These are phyloP conservation scores for Eucalyptus paniculata DNA, from an alignment of 345 rosid genomes.

Conservation along the genomic window DNA sequence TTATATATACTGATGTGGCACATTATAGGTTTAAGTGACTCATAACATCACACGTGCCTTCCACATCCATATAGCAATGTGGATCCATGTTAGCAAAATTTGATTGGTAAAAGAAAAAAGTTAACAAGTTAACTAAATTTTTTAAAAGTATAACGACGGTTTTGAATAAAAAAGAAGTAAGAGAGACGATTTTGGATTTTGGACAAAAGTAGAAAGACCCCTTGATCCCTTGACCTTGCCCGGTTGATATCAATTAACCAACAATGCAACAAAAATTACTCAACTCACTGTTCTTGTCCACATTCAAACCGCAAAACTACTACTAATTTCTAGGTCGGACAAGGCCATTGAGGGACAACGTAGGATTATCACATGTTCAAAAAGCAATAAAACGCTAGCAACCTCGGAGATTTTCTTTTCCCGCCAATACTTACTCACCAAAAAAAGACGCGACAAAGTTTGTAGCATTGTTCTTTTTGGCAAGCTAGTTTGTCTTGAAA, in stretches of 20 bases:
- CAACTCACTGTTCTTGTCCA: not conserved
- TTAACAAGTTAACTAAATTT: not conserved
- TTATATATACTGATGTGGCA: not conserved
- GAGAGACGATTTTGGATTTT: not conserved
- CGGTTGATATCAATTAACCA: not conserved
- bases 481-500: not conserved
- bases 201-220: not conserved
- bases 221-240: not conserved
- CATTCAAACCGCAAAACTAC: not conserved
- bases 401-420: not conserved
- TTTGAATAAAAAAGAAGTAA: not conserved
- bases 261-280: not conserved
- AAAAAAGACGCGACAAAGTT: not conserved
- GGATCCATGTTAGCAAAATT: not conserved
- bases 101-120: not conserved
- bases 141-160: not conserved
- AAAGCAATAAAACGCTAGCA: not conserved
- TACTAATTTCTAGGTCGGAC: not conserved
- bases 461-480: not conserved
- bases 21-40: not conserved
- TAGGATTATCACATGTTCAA: not conserved
- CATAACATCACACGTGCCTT: not conserved
- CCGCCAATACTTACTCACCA: not conserved
- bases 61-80: not conserved
- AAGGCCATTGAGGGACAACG: not conserved